phyloP scores from a whole-genome alignment of 331 rosid species.

The Malus hybrid region DNA sequence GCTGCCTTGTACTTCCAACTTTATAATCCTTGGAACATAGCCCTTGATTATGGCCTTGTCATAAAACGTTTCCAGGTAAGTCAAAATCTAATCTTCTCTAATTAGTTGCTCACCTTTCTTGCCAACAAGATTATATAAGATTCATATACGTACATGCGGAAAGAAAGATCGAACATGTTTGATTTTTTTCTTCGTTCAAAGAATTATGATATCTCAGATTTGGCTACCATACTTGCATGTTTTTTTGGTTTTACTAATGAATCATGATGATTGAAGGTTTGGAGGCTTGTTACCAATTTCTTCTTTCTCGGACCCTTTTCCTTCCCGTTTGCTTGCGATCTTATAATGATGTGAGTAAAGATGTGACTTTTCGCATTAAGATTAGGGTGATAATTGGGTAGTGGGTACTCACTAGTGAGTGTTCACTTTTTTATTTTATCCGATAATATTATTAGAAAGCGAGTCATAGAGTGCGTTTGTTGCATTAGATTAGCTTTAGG shows the following conservation, averaged over 20 bases:
- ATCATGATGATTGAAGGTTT: constrained; percentile 31
- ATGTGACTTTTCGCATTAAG: background rate
- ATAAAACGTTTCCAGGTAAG: constrained; percentile 47
- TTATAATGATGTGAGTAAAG: constrained; percentile 47
- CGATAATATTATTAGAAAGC: too few relatives aligned
- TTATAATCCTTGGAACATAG: constrained; percentile 11
- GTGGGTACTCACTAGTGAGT: too few relatives aligned
- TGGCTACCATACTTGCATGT: too few relatives aligned
- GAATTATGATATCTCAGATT: background rate
- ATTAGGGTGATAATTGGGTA: background rate
- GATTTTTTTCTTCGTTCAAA: background rate
- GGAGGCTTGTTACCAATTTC: constrained; percentile 72
- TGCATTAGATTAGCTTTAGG: rapidly evolving
- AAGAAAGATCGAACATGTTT: background rate
- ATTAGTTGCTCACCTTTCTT: too few relatives aligned
- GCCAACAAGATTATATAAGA: too few relatives aligned
- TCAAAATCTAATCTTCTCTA: background rate
- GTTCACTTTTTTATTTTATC: too few relatives aligned
- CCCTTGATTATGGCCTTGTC: constrained; percentile 31
- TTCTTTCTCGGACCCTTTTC: constrained; percentile 75
- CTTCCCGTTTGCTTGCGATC: constrained; percentile 36
- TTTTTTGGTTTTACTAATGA: background rate
- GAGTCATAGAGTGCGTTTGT: too few relatives aligned
- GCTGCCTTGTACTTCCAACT: constrained; percentile 39
- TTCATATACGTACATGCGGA: background rate